Evolutionary conservation across 805 yeast species (phyloP).

Genomic region (Kuraishia ogatae): DNA sequence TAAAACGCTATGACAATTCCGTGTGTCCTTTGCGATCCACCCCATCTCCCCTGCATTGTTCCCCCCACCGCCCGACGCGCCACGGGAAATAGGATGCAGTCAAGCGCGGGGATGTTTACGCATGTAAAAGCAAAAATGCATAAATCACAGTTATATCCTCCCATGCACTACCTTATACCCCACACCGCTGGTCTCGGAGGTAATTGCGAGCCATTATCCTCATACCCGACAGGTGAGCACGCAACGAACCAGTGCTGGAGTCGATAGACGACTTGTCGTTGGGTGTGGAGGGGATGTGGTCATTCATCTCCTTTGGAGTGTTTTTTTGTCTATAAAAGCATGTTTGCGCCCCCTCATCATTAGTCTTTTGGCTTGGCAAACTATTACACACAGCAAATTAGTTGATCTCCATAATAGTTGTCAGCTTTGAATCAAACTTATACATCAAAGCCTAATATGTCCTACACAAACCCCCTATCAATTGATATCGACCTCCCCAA

Average conservation of each 20-base stretch:
- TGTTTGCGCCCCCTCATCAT: not conserved
- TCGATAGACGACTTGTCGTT: not conserved
- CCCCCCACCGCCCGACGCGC: not conserved
- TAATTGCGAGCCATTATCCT: not conserved
- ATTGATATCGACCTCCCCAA: constrained; percentile 53
- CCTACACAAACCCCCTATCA: not conserved
- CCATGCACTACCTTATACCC: not conserved
- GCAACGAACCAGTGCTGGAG: not conserved
- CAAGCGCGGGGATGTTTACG: not conserved
- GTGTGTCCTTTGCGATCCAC: not conserved
- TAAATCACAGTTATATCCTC: not conserved
- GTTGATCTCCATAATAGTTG: not conserved
- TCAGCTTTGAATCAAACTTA: not conserved
- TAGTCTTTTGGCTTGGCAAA: not conserved
- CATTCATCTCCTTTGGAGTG: not conserved
- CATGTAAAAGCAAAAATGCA: not conserved
- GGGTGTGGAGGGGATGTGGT: not conserved
- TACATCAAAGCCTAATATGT: not conserved
- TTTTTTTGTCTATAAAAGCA: not conserved
- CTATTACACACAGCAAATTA: not conserved
- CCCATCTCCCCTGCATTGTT: not conserved
- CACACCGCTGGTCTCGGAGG: not conserved
- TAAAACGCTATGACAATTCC: not conserved
- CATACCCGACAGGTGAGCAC: not conserved
- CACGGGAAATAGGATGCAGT: not conserved